Base-by-base conservation (phyloP, 169 alveolate species). In the Babesia ovata region DNA sequence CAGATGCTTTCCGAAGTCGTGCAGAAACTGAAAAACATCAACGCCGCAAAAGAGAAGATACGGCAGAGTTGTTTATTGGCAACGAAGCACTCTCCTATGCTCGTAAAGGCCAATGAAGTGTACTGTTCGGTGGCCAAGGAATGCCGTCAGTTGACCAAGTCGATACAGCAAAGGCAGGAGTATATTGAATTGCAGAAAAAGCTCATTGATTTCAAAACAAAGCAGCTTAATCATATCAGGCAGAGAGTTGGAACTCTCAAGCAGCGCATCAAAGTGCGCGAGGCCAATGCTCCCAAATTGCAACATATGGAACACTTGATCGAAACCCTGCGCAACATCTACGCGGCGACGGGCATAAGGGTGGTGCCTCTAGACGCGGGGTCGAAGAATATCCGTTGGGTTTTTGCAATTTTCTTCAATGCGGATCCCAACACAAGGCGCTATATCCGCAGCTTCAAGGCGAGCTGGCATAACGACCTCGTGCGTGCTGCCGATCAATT, bases 261-360 rank as follows among this genome's bases (percentile, higher is more conserved):
- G 46, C 52, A 22, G 26, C 59, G 62, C 42, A 16, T 9, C 8
- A 36, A 26, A 28, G 14, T 42, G n/a, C n/a, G 19, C 65, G 24
- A 48, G 49, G 39, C 46, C 7, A 16, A 16, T 17, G n/a, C 39
- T 2, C 70, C 67, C 8, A 67, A 42, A 19, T 8, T 8, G 21
- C 70, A 75, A 45, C 60, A 44, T 4, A 12, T n/a, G 36, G 76
- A 63, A 6, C 46, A 45, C 28, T 10, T 48, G 39, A 8, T 50
- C 16, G 11, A 46, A 4, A 21, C 58, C n/a, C 13, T 75, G 19
- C 17, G 29, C 36, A 75, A 65, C 39, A 53, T 24, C 16, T 65
- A 65, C 36, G 26, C 50, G 26, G 75, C 73, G 26, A 65, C 84
- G 19, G 84, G 84, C 19, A 65, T 65, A 11, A 67, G 42, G 70